Percentiles rank a stretch among this genome's conserved stretches.
phyloP scores from a whole-genome alignment of 2,329 filamentous ascomycete species.

The Kalaharituber pfeilii region DNA sequence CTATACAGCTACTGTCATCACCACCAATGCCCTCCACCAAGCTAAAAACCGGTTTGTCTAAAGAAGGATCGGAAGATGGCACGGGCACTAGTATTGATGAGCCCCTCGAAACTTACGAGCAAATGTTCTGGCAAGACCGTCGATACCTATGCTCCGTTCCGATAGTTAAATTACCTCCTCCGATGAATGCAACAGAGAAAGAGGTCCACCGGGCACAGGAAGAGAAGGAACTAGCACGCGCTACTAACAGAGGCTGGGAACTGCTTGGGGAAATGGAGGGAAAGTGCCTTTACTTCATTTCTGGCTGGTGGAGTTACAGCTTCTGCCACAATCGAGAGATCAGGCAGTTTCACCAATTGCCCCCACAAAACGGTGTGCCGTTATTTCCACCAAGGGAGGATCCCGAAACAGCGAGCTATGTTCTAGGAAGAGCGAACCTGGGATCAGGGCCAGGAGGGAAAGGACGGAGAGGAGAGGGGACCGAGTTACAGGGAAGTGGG shows the following conservation, averaged over 20 bases:
- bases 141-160: conserved; percentile 77
- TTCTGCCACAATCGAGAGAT: conserved; percentile 83
- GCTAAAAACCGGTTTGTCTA: too few relatives aligned
- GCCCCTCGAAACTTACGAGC: conserved; percentile 40
- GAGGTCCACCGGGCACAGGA: conserved; percentile 55
- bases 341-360: conserved; percentile 74
- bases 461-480: conserved; percentile 24
- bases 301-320: conserved; percentile 90
- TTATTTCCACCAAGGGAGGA: conserved; percentile 53
- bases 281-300: conserved; percentile 60
- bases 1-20: conserved; percentile 39
- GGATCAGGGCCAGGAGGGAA: conserved; percentile 23
- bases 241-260: conserved; percentile 61
- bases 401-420: conserved; percentile 54
- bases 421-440: conserved; percentile 45
- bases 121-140: conserved; percentile 51
- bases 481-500: conserved; percentile 62
- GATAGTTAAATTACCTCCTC: conserved; percentile 39
- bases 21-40: conserved; percentile 29
- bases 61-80: conserved; percentile 14
- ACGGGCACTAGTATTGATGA: conserved; percentile 5
- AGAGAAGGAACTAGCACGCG: conserved; percentile 60
- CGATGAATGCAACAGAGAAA: conserved; percentile 47
- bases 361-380: conserved; percentile 29
- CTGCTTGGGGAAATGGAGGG: conserved; percentile 61